phyloP scores from a whole-genome alignment of 768 basidiomycete species.

The Ramaria rubella region DNA sequence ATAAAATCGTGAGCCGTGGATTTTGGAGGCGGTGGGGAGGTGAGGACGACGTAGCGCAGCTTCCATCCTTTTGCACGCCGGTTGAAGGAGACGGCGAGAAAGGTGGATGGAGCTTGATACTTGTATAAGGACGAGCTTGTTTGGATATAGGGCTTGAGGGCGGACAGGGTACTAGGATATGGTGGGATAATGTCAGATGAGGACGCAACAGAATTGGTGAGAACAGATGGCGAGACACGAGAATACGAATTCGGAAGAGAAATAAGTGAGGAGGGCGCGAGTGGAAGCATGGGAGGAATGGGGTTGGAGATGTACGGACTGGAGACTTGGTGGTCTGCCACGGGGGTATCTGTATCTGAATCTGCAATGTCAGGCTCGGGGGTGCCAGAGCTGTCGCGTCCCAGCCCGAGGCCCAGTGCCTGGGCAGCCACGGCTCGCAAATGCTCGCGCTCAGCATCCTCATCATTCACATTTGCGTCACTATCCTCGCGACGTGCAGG shows the following conservation, averaged over 20 bases:
- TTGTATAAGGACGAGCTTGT: conserved; percentile 54
- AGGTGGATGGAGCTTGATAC: conserved; percentile 51
- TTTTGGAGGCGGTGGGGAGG: conserved; percentile 18
- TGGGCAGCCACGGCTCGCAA: conserved; percentile 70
- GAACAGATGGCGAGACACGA: conserved; percentile 11
- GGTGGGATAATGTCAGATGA: conserved; percentile 36
- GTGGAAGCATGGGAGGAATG: background rate
- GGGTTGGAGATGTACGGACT: background rate
- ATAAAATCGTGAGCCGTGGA: background rate
- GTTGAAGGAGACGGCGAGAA: conserved; percentile 5
- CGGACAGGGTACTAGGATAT: conserved; percentile 53
- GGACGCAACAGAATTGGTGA: conserved; percentile 8
- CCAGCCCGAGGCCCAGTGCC: conserved; percentile 60
- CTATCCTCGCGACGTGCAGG: background rate
- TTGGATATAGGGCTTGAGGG: conserved; percentile 47
- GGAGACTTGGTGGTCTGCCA: background rate
- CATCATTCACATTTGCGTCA: background rate
- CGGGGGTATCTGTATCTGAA: background rate
- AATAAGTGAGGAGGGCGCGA: conserved; percentile 4
- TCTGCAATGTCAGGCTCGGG: background rate
- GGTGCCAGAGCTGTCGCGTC: conserved; percentile 26
- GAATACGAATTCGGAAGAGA: conserved; percentile 11
- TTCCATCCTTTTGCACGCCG: conserved; percentile 63
- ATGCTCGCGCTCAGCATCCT: conserved; percentile 41
- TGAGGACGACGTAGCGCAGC: conserved; percentile 51